A percentile compares a stretch with the other conserved stretches of the same genome.
These are phyloP conservation scores for Fonsecaea monophora DNA, from an alignment of 2,329 filamentous ascomycete genomes.

Conservation along the genomic window DNA sequence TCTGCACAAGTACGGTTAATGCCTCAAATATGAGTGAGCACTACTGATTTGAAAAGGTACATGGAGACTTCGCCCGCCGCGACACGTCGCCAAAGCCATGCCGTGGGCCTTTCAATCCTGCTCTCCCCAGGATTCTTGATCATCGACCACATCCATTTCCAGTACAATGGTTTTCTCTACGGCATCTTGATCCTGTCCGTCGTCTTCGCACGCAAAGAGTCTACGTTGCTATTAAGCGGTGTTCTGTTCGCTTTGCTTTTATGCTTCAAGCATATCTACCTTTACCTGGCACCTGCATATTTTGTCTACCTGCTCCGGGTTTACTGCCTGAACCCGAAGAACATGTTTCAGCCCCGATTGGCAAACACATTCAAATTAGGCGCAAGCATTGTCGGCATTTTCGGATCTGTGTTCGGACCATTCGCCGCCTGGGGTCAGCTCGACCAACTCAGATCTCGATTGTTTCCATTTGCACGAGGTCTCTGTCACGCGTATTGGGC, in stretches of 20 bases:
- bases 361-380: slow-evolving; percentile 85
- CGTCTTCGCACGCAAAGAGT: slow-evolving; percentile 76
- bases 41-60: slow-evolving; percentile 61
- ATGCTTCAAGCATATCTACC: slow-evolving; percentile 97
- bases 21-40: slow-evolving; percentile 29
- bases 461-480: slow-evolving; percentile 93
- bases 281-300: slow-evolving; percentile 94
- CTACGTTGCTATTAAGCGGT: slow-evolving; percentile 77
- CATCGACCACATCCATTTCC: slow-evolving; percentile 98
- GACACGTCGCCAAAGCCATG: slow-evolving; percentile 79
- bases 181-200: slow-evolving; percentile 87
- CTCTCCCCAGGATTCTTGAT: slow-evolving; percentile 92
- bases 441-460: slow-evolving; percentile 77
- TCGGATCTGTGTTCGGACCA: slow-evolving; percentile 84
- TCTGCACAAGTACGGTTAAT: slow-evolving; percentile 68
- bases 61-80: slow-evolving; percentile 71
- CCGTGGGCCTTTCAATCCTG: slow-evolving; percentile 84
- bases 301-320: slow-evolving; percentile 89
- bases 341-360: slow-evolving; percentile 69
- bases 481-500: slow-evolving; percentile 99
- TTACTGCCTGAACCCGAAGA: slow-evolving; percentile 83
- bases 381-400: slow-evolving; percentile 71
- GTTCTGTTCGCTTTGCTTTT: slow-evolving; percentile 82
- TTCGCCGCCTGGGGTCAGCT: slow-evolving; percentile 84
- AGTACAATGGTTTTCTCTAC: slow-evolving; percentile 98